Percentiles rank a stretch among this genome's conserved stretches.
Evolutionary conservation across 805 yeast species (phyloP).

Genomic region (Yarrowia osloensis): DNA sequence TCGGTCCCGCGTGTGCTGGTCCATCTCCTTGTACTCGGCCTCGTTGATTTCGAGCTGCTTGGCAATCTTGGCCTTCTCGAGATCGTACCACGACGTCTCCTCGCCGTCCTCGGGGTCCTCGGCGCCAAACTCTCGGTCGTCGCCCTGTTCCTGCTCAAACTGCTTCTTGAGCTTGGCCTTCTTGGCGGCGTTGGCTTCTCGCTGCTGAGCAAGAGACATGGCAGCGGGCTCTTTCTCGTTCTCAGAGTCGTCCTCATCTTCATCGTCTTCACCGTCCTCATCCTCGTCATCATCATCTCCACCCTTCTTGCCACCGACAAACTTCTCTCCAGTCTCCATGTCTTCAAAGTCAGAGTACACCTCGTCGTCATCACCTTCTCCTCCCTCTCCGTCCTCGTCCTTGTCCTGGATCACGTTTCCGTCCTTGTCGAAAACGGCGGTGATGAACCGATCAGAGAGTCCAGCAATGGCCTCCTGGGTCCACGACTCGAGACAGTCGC

Average conservation of each 20-base stretch:
- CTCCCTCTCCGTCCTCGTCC: conserved; percentile 33
- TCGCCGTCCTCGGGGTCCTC: conserved; percentile 65
- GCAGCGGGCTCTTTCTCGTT: conserved; percentile 46
- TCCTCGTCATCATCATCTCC: conserved; percentile 29
- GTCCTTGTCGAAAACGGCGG: conserved; percentile 30
- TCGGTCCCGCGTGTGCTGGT: conserved; percentile 68
- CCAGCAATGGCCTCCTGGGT: conserved; percentile 32
- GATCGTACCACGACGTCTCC: conserved; percentile 96
- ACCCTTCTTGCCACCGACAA: conserved; percentile 35
- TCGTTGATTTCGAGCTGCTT: conserved; percentile 93
- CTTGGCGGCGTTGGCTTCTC: conserved; percentile 80
- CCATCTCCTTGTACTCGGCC: conserved; percentile 64
- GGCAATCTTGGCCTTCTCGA: conserved; percentile 95
- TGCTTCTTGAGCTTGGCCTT: conserved; percentile 87
- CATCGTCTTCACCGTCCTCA: conserved; percentile 39
- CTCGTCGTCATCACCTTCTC: conserved; percentile 43
- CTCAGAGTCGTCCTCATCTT: conserved; percentile 44
- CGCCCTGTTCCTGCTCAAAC: conserved; percentile 80
- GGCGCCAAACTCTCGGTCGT: conserved; percentile 68
- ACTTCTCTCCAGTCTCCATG: conserved; percentile 43
- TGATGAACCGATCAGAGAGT: conserved; percentile 36
- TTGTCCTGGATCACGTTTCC: conserved; percentile 38
- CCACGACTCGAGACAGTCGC: conserved; percentile 34
- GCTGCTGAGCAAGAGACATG: conserved; percentile 59
- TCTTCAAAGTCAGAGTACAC: conserved; percentile 49